A percentile compares a stretch with the other conserved stretches of the same genome.
Conservation (phyloP, 1,284 basidiomycete genomes). For the Melampsora allii-populina region DNA sequence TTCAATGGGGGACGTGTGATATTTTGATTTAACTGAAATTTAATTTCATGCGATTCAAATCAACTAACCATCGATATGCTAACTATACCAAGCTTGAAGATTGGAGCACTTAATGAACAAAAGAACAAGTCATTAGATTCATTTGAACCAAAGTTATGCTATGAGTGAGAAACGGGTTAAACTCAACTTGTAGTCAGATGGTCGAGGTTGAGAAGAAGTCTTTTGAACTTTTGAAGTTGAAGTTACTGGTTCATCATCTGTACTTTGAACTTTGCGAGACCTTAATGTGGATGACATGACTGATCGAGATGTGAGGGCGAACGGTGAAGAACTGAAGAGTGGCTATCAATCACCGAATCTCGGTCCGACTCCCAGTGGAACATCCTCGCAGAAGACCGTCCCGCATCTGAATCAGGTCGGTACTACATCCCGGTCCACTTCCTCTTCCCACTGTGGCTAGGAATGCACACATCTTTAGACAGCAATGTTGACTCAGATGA, state of each 20-base stretch:
- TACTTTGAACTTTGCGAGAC: neutral
- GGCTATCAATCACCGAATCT: too few species aligned
- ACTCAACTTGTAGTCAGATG: slow-evolving; percentile 40
- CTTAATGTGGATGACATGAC: neutral
- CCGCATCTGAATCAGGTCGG: too few species aligned
- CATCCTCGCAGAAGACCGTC: too few species aligned
- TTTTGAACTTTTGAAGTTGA: neutral
- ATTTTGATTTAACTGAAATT: neutral
- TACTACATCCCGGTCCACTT: too few species aligned
- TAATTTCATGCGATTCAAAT: neutral
- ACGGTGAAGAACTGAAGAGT: too few species aligned
- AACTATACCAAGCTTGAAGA: slow-evolving; percentile 33
- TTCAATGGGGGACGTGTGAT: neutral
- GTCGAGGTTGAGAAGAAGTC: neutral
- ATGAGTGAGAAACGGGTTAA: neutral
- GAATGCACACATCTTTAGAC: too few species aligned
- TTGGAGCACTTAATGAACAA: slow-evolving; percentile 13
- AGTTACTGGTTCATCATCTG: neutral
- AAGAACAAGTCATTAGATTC: neutral
- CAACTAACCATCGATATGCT: slow-evolving; percentile 27
- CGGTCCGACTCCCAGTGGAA: too few species aligned
- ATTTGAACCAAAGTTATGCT: neutral
- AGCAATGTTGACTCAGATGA: too few species aligned
- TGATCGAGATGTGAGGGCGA: neutral
- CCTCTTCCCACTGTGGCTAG: too few species aligned